These are phyloP conservation scores for Calonectria montana DNA, from an alignment of 2,329 filamentous ascomycete genomes.

Conservation along the genomic window DNA sequence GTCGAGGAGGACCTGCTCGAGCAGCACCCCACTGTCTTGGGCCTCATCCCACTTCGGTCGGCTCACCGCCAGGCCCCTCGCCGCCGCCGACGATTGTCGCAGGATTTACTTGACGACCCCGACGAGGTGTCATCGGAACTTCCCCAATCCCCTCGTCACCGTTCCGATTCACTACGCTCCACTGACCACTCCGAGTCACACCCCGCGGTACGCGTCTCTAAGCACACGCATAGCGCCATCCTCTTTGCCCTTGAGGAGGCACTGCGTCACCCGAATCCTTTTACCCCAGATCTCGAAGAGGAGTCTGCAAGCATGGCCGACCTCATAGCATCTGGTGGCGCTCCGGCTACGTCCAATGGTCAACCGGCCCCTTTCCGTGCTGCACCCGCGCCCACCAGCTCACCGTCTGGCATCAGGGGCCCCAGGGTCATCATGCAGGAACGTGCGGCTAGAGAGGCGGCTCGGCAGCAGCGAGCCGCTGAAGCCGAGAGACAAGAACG, in stretches of 20 bases:
- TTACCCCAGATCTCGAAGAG: slow-evolving; percentile 87
- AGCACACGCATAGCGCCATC: slow-evolving; percentile 88
- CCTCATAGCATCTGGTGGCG: slow-evolving; percentile 69
- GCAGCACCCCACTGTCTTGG: slow-evolving; percentile 41
- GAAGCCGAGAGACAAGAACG: slow-evolving; percentile 73
- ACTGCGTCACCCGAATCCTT: slow-evolving; percentile 82
- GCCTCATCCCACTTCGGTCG: slow-evolving; percentile 51
- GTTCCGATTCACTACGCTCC: slow-evolving; percentile 46
- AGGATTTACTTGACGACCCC: slow-evolving; percentile 60
- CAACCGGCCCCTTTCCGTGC: slow-evolving; percentile 61
- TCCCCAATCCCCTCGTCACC: slow-evolving; percentile 39
- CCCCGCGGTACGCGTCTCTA: slow-evolving; percentile 75
- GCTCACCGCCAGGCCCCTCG: slow-evolving; percentile 50
- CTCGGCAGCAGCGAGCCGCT: slow-evolving; percentile 64
- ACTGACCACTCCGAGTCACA: slow-evolving; percentile 54
- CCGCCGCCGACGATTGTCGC: slow-evolving; percentile 54
- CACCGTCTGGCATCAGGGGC: slow-evolving; percentile 78
- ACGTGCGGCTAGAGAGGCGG: slow-evolving; percentile 79
- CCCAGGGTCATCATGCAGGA: slow-evolving; percentile 94
- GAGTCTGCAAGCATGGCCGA: slow-evolving; percentile 95
- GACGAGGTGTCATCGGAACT: slow-evolving; percentile 53
- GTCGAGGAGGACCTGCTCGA: slow-evolving; percentile 37
- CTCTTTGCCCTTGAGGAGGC: slow-evolving; percentile 93
- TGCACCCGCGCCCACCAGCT: slow-evolving; percentile 63
- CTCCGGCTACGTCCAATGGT: slow-evolving; percentile 65